Evolutionary conservation across 768 basidiomycete genomes (phyloP).

Genomic region (Mycena belliarum): DNA sequence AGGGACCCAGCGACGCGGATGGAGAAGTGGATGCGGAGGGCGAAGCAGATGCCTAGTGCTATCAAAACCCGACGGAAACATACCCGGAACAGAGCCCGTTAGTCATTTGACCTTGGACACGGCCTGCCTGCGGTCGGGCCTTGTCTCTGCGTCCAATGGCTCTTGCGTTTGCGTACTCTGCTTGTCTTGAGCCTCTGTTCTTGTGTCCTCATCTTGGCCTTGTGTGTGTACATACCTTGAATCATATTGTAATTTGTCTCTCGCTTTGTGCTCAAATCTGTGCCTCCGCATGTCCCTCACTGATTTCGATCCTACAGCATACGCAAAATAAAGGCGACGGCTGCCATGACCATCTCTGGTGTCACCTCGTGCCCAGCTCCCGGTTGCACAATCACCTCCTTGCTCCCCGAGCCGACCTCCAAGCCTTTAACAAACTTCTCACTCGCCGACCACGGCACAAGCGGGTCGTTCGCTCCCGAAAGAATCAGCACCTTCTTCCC

Average conservation of each 20-base stretch:
- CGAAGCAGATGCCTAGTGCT: background rate
- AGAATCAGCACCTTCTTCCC: slow-evolving; percentile 77
- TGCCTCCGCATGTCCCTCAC: no score
- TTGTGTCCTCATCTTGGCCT: no score
- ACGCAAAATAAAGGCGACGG: slow-evolving; percentile 36
- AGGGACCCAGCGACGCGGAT: background rate
- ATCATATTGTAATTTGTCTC: no score
- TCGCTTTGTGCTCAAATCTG: no score
- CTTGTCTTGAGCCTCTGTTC: no score
- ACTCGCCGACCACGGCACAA: slow-evolving; percentile 69
- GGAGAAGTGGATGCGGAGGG: background rate
- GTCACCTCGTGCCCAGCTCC: slow-evolving; percentile 67
- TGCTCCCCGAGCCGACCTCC: slow-evolving; percentile 57
- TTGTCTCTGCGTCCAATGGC: background rate
- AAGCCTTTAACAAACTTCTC: slow-evolving; percentile 56
- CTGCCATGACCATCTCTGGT: slow-evolving; percentile 55
- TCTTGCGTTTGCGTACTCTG: background rate
- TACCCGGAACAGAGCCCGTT: background rate
- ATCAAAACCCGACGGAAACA: background rate
- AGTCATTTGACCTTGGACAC: background rate
- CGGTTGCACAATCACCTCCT: slow-evolving; percentile 54
- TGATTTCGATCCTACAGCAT: slow-evolving; percentile 22
- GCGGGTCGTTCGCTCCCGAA: slow-evolving; percentile 60
- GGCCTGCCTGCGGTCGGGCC: background rate
- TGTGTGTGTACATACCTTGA: no score